phyloP scores from a whole-genome alignment of 2,329 filamentous ascomycete species.

The Arthrinium puccinioides region DNA sequence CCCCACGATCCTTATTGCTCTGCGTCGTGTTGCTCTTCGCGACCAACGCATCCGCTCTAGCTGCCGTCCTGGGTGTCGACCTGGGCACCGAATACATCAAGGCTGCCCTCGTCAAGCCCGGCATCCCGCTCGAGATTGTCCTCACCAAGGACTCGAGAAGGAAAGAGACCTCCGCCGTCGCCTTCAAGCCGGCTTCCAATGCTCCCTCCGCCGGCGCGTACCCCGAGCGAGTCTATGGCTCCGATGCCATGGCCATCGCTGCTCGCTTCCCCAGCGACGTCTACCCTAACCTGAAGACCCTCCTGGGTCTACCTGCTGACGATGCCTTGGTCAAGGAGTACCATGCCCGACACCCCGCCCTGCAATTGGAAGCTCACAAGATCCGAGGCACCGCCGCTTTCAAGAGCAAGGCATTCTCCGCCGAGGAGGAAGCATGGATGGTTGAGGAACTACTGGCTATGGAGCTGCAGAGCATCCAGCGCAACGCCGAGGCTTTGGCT shows the following conservation, averaged over 20 bases:
- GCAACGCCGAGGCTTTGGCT: constrained; percentile 79
- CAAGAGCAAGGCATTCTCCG: constrained; percentile 61
- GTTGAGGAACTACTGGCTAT: constrained; percentile 94
- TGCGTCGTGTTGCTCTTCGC: constrained; percentile 35
- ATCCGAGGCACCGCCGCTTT: constrained; percentile 69
- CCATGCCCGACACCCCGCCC: constrained; percentile 66
- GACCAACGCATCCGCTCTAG: constrained; percentile 42
- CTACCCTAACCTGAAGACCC: constrained; percentile 86
- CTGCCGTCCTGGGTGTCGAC: constrained; percentile 86
- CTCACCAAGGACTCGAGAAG: constrained; percentile 95
- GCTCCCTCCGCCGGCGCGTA: constrained; percentile 58
- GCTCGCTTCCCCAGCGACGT: constrained; percentile 88
- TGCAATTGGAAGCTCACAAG: constrained; percentile 57
- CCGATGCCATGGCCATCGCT: constrained; percentile 80
- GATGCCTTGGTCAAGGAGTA: constrained; percentile 63
- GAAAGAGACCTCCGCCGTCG: constrained; percentile 85
- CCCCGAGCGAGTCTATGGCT: constrained; percentile 87
- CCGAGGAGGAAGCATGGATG: constrained; percentile 59
- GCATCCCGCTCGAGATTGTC: constrained; percentile 94
- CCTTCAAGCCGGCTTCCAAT: constrained; percentile 79
- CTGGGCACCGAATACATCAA: constrained; percentile 97
- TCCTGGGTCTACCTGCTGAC: constrained; percentile 67
- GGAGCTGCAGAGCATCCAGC: constrained; percentile 86
- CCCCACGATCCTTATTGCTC: constrained; percentile 28
- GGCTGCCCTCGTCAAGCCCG: constrained; percentile 89